Evolutionary conservation across 2,329 filamentous ascomycete species (phyloP).

Genomic region (Neonectria coccinea): DNA sequence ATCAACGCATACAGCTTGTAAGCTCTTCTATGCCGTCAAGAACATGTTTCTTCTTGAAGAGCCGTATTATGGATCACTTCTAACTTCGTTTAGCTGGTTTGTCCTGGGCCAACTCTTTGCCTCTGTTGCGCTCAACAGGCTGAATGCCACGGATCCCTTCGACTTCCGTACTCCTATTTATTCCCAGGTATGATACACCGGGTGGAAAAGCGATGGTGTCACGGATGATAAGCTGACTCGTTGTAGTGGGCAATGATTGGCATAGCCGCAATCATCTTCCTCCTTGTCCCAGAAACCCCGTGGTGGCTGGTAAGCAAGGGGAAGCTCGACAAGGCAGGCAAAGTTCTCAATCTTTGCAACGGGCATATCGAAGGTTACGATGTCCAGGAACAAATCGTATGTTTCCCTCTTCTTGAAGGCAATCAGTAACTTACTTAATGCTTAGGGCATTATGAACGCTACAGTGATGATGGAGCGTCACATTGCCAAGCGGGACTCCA

Average conservation of each 20-base stretch:
- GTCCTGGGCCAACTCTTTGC: slow-evolving; percentile 32
- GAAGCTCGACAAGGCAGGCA: slow-evolving; percentile 23
- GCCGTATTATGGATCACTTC: too few relatives aligned
- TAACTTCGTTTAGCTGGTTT: slow-evolving; percentile 31
- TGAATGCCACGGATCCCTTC: slow-evolving; percentile 25
- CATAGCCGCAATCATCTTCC: slow-evolving; percentile 18
- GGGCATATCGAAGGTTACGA: slow-evolving; percentile 27
- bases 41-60: too few relatives aligned
- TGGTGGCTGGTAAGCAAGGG: slow-evolving; percentile 33
- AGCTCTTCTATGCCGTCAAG: not conserved
- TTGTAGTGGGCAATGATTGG: slow-evolving; percentile 33
- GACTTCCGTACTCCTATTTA: slow-evolving; percentile 31
- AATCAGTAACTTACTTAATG: not conserved
- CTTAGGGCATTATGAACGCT: slow-evolving; percentile 26
- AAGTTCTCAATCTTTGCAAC: slow-evolving; percentile 22
- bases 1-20: slow-evolving; percentile 33
- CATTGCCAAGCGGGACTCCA: slow-evolving; percentile 17
- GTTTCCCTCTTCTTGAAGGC: not conserved
- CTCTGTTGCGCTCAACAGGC: slow-evolving; percentile 30
- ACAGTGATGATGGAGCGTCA: slow-evolving; percentile 29
- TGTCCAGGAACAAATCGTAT: slow-evolving; percentile 30
- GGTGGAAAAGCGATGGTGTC: fast-evolving
- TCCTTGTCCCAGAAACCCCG: slow-evolving; percentile 28
- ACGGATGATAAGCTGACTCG: not conserved
- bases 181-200: slow-evolving; percentile 19